These are phyloP conservation scores for Viola odorata DNA, from an alignment of 345 rosid species.

Conservation along the genomic window DNA sequence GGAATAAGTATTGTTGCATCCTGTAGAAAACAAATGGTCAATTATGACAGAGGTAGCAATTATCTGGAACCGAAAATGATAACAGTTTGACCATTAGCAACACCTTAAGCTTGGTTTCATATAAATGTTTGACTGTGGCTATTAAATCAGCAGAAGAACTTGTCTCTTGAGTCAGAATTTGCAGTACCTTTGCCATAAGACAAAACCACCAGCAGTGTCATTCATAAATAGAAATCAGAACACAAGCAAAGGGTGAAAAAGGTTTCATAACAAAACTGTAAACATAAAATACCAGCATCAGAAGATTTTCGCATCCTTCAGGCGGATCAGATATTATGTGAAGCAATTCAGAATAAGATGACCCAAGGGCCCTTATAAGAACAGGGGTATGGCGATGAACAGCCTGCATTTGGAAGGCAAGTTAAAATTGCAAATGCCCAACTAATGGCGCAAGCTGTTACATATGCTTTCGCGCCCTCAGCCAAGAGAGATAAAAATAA, in stretches of 20 bases:
- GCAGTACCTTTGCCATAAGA: slow-evolving; percentile 59
- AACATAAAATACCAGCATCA: slow-evolving; percentile 57
- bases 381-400: slow-evolving; percentile 88
- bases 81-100: slow-evolving; percentile 10
- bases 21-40: slow-evolving; percentile 43
- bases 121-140: slow-evolving; percentile 81
- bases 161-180: slow-evolving; percentile 80
- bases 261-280: slow-evolving; percentile 5
- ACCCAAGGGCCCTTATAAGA: slow-evolving; percentile 76
- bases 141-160: slow-evolving; percentile 70
- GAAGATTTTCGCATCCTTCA: slow-evolving; percentile 93
- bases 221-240: slow-evolving; percentile 14
- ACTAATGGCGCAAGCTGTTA: background rate
- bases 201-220: slow-evolving; percentile 25
- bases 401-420: slow-evolving; percentile 44
- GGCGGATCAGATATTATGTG: slow-evolving; percentile 88
- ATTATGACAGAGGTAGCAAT: slow-evolving; percentile 12
- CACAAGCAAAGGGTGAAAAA: slow-evolving; percentile 8
- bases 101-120: slow-evolving; percentile 94
- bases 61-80: slow-evolving; percentile 6
- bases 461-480: background rate
- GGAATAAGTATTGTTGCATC: slow-evolving; percentile 95
- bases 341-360: slow-evolving; percentile 71
- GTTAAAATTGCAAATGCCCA: background rate
- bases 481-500: background rate